phyloP scores from a whole-genome alignment of 1,284 basidiomycete species.

The Puccinia hordei region DNA sequence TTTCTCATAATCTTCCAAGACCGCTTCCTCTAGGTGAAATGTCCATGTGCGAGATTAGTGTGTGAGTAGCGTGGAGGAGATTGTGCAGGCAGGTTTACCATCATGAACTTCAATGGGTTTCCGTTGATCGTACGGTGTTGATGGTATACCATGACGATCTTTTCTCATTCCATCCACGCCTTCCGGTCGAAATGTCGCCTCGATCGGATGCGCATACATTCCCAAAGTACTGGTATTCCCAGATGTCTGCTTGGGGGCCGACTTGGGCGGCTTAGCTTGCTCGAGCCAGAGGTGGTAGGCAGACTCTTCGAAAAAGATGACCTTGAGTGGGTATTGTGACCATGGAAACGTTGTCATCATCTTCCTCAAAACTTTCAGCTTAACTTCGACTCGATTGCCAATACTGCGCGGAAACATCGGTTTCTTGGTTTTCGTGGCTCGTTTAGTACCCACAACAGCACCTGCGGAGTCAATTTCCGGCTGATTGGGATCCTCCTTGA shows the following conservation, averaged over 20 bases:
- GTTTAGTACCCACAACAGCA: background rate
- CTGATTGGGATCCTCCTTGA: background rate
- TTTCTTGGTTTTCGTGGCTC: slow-evolving; percentile 27
- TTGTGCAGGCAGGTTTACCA: slow-evolving; percentile 19
- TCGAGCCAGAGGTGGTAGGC: slow-evolving; percentile 37
- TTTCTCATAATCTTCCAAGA: slow-evolving; percentile 48
- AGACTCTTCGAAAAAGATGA: slow-evolving; percentile 37
- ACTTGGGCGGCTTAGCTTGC: slow-evolving; percentile 17
- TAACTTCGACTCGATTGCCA: slow-evolving; percentile 40
- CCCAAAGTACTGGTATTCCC: background rate
- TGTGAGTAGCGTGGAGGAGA: background rate
- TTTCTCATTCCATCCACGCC: slow-evolving; percentile 47
- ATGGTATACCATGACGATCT: slow-evolving; percentile 12
- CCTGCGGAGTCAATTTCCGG: background rate
- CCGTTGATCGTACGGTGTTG: slow-evolving; percentile 15
- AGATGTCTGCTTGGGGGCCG: background rate
- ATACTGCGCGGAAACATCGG: slow-evolving; percentile 42
- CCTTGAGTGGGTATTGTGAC: slow-evolving; percentile 47
- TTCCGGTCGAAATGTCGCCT: slow-evolving; percentile 28
- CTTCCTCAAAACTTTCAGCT: slow-evolving; percentile 47
- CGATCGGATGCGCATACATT: slow-evolving; percentile 2
- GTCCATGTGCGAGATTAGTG: slow-evolving; percentile 3
- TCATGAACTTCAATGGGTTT: slow-evolving; percentile 50
- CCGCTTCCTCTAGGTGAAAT: slow-evolving; percentile 32
- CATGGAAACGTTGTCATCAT: slow-evolving; percentile 48